These are phyloP conservation scores for Cordyceps fumosorosea DNA, from an alignment of 2,329 filamentous ascomycete species.

Conservation along the genomic window DNA sequence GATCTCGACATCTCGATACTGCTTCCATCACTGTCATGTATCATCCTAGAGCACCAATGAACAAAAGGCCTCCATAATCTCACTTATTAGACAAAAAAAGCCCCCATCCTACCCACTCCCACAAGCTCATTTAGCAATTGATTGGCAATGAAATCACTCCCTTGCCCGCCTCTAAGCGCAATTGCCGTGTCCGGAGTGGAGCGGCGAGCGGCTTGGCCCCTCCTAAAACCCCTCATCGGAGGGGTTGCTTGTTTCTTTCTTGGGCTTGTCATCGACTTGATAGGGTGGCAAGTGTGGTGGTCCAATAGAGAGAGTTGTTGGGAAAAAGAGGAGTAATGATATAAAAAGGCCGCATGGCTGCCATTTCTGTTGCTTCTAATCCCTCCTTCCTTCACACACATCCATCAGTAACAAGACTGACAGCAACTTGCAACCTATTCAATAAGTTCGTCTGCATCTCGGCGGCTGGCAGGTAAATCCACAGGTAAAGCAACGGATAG, in stretches of 20 bases:
- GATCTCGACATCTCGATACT: neutral
- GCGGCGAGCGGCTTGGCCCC: neutral
- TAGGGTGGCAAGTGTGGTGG: neutral
- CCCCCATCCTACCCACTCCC: neutral
- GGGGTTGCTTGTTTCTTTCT: neutral
- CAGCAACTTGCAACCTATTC: neutral
- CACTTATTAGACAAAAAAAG: neutral
- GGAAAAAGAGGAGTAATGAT: slow-evolving; percentile 7
- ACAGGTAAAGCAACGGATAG: neutral
- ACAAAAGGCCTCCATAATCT: neutral
- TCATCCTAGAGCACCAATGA: too few species aligned
- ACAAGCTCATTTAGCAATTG: neutral
- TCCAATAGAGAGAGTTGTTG: neutral
- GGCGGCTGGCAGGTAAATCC: neutral
- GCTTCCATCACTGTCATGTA: neutral
- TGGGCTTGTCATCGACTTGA: neutral
- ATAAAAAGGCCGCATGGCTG: slow-evolving; percentile 7
- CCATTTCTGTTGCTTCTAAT: neutral
- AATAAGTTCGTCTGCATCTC: slow-evolving; percentile 5
- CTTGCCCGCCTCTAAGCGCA: slow-evolving; percentile 3
- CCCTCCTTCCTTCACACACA: neutral
- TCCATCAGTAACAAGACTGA: neutral
- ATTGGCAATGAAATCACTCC: neutral
- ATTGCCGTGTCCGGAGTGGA: slow-evolving; percentile 2
- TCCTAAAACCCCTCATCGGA: slow-evolving; percentile 9